A percentile compares a stretch with the other conserved stretches of the same genome.
Conservation (phyloP, 2,329 filamentous ascomycete genomes). For the Pyricularia sp. region DNA sequence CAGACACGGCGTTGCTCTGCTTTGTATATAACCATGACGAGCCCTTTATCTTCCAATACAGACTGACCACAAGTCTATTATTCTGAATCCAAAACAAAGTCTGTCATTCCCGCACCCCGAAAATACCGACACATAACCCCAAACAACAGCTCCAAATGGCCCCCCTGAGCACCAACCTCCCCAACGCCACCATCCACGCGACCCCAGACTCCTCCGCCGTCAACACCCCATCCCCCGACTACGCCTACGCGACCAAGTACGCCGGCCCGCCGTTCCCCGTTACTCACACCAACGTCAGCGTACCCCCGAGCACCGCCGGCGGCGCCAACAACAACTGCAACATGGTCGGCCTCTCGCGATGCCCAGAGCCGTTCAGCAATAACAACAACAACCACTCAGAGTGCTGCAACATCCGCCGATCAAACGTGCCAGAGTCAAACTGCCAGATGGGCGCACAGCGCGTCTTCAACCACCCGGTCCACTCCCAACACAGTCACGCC, state of each 20-base stretch:
- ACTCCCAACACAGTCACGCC: conserved; percentile 46
- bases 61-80: background rate
- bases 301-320: no score
- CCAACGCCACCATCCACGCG: background rate
- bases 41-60: background rate
- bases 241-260: background rate
- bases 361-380: background rate
- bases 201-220: background rate
- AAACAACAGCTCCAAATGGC: background rate
- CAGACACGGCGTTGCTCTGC: background rate
- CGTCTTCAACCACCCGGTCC: background rate
- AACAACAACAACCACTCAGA: background rate
- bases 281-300: background rate
- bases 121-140: background rate
- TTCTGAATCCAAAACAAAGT: background rate
- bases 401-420: background rate
- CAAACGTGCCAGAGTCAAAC: background rate
- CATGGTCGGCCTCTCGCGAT: background rate
- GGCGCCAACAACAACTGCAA: background rate
- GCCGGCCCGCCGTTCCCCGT: background rate
- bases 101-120: background rate
- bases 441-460: background rate
- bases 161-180: background rate
- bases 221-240: background rate
- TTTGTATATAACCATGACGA: background rate